These are phyloP conservation scores for Phytophthora hibernalis DNA, from an alignment of 352 stramenopile species.

Conservation along the genomic window DNA sequence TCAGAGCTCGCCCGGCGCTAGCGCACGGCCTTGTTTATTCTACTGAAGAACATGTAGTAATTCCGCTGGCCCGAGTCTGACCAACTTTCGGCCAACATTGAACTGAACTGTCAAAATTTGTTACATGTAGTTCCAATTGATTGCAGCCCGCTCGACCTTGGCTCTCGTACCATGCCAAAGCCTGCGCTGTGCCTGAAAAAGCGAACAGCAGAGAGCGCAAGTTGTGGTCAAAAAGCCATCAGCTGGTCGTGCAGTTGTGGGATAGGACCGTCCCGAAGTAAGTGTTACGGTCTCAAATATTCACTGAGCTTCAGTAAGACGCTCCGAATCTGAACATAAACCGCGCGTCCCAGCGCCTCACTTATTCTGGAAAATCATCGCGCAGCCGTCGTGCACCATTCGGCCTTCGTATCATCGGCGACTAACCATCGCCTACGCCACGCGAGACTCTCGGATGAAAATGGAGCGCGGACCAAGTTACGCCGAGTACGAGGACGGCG, in stretches of 20 bases:
- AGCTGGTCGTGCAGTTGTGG: conserved; percentile 29
- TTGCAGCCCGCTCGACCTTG: too few species aligned
- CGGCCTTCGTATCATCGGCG: conserved; percentile 19
- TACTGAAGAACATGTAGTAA: too few species aligned
- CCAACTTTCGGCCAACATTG: too few species aligned
- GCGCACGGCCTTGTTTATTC: too few species aligned
- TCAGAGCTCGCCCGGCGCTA: too few species aligned
- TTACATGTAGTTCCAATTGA: too few species aligned
- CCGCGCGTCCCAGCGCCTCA: neutral
- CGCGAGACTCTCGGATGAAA: conserved; percentile 26
- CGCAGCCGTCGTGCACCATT: conserved; percentile 19
- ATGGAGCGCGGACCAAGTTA: conserved; percentile 62
- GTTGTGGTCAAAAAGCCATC: conserved; percentile 11
- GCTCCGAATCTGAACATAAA: conserved; percentile 18
- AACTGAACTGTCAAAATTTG: too few species aligned
- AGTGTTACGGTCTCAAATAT: conserved; percentile 13
- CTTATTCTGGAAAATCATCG: conserved; percentile 12
- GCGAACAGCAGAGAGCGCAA: conserved; percentile 5
- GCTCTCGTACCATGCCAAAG: neutral
- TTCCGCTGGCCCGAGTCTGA: too few species aligned
- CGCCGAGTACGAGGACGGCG: conserved; percentile 54
- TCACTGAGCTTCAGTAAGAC: conserved; percentile 9
- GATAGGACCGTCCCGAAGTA: conserved; percentile 24
- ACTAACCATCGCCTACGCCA: conserved; percentile 5
- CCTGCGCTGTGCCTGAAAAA: neutral